Evolutionary conservation across 768 basidiomycete species (phyloP), one percentile per base, ranked within the genome.

Genomic region (Rhodocollybia butyracea): DNA sequence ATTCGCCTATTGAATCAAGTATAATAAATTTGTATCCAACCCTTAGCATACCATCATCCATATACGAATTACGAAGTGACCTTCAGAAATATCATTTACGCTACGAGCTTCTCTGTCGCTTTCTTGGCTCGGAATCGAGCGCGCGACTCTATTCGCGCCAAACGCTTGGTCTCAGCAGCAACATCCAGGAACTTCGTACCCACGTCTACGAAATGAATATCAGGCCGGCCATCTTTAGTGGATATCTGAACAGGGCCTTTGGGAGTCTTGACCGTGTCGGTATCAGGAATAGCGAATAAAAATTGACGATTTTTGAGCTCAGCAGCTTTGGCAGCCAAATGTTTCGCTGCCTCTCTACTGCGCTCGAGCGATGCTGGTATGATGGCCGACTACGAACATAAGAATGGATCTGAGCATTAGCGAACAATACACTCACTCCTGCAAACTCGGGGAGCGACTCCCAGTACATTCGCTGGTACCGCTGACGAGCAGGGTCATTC

Each of bases 381-480:
- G 40, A 88, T 67, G 8, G 85, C 82, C 65, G 85, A 80, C 90
- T 91, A 50, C 2, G 46, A 50, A 22, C 50, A 36, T 42, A 58
- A 21, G 42, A 52, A 27, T 27, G 30, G 53, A 19, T 40, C 21
- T 29, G 51, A 51, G 52, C 39, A 21, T 34, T 11, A 45, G 40
- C 3, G 27, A 38, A 41, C 31, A 30, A 12, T 0, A 22, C 34
- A 64, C 69, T 39, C 64, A 90, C 91, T 70, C 80, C 69, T 56
- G 84, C 76, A 57, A 75, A 83, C 62, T 93, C 91, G 10, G 77
- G 76, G 36, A 88, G 80, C 29, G 86, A 82, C 66, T 93, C 91
- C 88, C 89, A 93, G 67, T 88, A 92, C 41, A 83, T 70, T 40
- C 85, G 79, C 61, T 86, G 83, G 64, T 89, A 89, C 10, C 84